phyloP scores from a whole-genome alignment of 768 basidiomycete genomes.

The Tricholoma sp. region DNA sequence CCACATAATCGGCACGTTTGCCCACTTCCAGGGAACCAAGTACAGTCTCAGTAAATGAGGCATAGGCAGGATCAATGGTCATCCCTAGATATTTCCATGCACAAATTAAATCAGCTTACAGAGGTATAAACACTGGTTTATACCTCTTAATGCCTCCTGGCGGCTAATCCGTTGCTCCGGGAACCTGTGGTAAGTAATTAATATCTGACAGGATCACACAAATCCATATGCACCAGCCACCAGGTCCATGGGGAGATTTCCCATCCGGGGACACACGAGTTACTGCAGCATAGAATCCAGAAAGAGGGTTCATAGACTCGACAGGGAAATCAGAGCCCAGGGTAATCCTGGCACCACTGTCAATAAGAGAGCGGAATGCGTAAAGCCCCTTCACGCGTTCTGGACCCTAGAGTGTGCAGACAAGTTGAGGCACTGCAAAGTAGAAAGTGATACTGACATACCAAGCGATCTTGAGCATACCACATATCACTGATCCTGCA shows the following conservation, averaged over 20 bases:
- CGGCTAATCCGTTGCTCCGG: constrained; percentile 75
- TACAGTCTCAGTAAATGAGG: constrained; percentile 69
- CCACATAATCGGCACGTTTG: constrained; percentile 82
- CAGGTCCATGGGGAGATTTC: constrained; percentile 73
- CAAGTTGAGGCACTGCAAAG: constrained; percentile 4
- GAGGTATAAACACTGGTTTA: neutral
- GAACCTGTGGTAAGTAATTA: constrained; percentile 49
- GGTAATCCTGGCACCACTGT: constrained; percentile 62
- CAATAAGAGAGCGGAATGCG: constrained; percentile 73
- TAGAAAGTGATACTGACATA: constrained; percentile 26
- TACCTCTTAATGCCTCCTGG: constrained; percentile 71
- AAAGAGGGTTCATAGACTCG: constrained; percentile 79
- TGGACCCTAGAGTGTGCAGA: constrained; percentile 48
- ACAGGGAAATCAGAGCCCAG: constrained; percentile 91
- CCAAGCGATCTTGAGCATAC: constrained; percentile 81
- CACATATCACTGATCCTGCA: constrained; percentile 80
- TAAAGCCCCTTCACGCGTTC: constrained; percentile 84
- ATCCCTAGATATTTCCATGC: constrained; percentile 46
- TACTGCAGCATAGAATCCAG: constrained; percentile 85
- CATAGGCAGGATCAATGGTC: constrained; percentile 85
- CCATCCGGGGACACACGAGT: constrained; percentile 68
- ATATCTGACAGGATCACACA: neutral
- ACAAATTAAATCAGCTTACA: neutral
- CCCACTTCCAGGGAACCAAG: constrained; percentile 77
- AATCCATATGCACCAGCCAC: constrained; percentile 59